A percentile compares a stretch with the other conserved stretches of the same genome.
Evolutionary conservation across 2,329 filamentous ascomycete genomes (phyloP).

Genomic region (Elsinoe fawcettii): DNA sequence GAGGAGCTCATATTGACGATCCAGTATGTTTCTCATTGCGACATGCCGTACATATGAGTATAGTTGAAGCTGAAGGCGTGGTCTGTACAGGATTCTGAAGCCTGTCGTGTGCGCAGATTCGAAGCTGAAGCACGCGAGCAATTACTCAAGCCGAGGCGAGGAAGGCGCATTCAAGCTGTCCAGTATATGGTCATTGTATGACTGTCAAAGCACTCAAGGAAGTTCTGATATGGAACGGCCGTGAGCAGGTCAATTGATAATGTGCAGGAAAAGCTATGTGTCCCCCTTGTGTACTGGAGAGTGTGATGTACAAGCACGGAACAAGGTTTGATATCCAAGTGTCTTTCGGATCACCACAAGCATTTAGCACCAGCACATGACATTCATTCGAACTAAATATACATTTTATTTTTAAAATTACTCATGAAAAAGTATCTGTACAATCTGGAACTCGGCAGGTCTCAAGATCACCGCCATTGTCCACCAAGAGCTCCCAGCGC

Average conservation of each 20-base stretch:
- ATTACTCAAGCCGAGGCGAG: not conserved
- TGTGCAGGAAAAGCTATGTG: too few relatives aligned
- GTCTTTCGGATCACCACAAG: too few relatives aligned
- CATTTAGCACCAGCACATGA: not conserved
- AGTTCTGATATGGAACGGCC: too few relatives aligned
- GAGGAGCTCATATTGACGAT: slow-evolving; percentile 7
- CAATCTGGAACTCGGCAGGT: not conserved
- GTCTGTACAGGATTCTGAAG: not conserved
- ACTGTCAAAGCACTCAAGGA: too few relatives aligned
- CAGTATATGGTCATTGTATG: too few relatives aligned
- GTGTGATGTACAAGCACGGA: not conserved
- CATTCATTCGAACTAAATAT: not conserved
- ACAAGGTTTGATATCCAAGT: not conserved
- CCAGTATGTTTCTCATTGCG: not conserved
- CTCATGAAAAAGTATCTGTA: slow-evolving; percentile 5
- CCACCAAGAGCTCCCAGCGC: slow-evolving; percentile 10
- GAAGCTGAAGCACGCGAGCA: not conserved
- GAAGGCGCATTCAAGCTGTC: too few relatives aligned
- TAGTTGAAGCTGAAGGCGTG: not conserved
- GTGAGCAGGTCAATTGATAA: too few relatives aligned
- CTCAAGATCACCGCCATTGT: not conserved
- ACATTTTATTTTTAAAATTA: not conserved
- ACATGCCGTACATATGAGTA: not conserved
- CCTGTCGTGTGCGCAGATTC: not conserved
- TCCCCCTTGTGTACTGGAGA: too few relatives aligned